phyloP scores from a whole-genome alignment of 2,329 filamentous ascomycete genomes.

The Arthrobotrys entomopaga region DNA sequence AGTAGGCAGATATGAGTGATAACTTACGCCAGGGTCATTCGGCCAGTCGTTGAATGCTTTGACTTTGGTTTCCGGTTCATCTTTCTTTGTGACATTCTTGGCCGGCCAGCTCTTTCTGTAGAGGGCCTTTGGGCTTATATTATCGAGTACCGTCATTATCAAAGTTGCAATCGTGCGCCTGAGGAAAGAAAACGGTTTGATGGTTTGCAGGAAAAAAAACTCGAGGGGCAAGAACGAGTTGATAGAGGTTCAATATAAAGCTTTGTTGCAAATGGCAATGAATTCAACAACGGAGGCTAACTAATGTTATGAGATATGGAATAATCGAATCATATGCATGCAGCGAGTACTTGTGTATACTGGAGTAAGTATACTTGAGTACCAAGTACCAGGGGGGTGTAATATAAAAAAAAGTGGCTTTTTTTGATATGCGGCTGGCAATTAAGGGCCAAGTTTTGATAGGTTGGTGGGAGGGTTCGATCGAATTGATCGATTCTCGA shows the following conservation, averaged over 20 bases:
- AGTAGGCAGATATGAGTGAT: background rate
- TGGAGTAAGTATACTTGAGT: conserved; percentile 1
- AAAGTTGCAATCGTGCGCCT: background rate
- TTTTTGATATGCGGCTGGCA: conserved; percentile 37
- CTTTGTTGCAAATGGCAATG: too few relatives aligned
- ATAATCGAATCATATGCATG: background rate
- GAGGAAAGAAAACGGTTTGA: background rate
- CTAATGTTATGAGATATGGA: too few relatives aligned
- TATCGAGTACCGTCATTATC: conserved; percentile 44
- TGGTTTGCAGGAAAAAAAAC: background rate
- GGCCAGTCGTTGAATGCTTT: conserved; percentile 46
- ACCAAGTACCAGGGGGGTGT: conserved; percentile 1
- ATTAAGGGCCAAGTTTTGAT: too few relatives aligned
- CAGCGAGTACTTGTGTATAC: background rate
- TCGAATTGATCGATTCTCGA: background rate
- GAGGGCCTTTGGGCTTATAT: conserved; percentile 30
- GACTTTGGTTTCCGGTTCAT: conserved; percentile 23
- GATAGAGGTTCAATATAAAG: background rate
- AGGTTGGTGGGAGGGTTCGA: too few relatives aligned
- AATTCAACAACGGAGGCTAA: too few relatives aligned
- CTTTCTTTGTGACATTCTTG: conserved; percentile 13
- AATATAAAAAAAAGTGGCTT: conserved; percentile 4
- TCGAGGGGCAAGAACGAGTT: background rate
- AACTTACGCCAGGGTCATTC: conserved; percentile 52
- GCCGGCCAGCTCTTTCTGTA: conserved; percentile 42